Evolutionary conservation across 164 flowering plant species (phyloP).

Genomic region (Dillenia turbinata): DNA sequence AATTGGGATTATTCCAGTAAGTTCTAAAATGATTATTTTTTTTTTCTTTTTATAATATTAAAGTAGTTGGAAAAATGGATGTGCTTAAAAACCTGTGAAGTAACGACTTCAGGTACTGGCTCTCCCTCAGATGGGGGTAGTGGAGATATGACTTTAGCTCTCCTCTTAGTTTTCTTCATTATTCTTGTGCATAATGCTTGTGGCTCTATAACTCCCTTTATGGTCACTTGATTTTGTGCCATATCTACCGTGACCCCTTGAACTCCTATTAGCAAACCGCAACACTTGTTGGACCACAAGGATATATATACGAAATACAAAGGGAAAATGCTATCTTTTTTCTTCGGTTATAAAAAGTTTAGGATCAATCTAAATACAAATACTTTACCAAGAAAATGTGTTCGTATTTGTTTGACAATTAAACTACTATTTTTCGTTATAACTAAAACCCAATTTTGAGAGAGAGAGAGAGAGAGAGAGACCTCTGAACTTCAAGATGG

Average conservation of each 20-base stretch:
- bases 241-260: conserved; percentile 66
- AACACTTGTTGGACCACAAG: not conserved
- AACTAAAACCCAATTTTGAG: not conserved
- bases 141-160: conserved; percentile 76
- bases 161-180: conserved; percentile 77
- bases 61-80: not conserved
- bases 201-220: conserved; percentile 87
- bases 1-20: not conserved
- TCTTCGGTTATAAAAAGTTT: too few relatives aligned
- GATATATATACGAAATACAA: too few relatives aligned
- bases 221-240: conserved; percentile 69
- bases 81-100: conserved; percentile 58
- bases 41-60: not conserved
- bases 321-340: too few relatives aligned
- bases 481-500: conserved; percentile 72
- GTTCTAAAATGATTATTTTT: not conserved
- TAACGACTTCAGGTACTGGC: conserved; percentile 57
- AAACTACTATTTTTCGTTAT: too few relatives aligned
- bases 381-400: too few relatives aligned
- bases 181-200: conserved; percentile 69
- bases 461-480: not conserved
- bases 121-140: conserved; percentile 68
- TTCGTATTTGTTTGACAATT: too few relatives aligned
- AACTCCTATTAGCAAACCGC: conserved; percentile 40
- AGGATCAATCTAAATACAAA: too few relatives aligned